Evolutionary conservation across 1,284 basidiomycete species (phyloP), one percentile per base, ranked within the genome.

Genomic region (Moesziomyces globuligerus): DNA sequence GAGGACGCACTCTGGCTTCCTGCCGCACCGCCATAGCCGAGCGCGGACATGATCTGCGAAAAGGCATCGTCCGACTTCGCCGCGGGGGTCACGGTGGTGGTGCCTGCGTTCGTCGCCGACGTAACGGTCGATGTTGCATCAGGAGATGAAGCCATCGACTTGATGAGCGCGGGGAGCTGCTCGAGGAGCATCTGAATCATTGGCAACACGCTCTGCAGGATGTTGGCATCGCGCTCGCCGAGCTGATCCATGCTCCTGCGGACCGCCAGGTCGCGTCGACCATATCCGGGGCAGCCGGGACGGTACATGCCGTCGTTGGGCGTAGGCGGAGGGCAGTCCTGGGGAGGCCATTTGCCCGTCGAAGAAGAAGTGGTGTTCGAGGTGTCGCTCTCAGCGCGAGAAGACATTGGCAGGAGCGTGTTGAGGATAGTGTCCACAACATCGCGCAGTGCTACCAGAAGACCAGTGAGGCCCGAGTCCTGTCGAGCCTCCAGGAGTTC

Each of bases 271-370:
- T 72, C 68, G 37, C 74, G 68, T 11, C 66, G 59, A 28, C 73
- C 74, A 58, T 76, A 76, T 9, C 74, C 74, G 18, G 72, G 73
- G 59, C 74, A 76, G 15, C 65, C 65, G 18, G 74, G 70, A 7
- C 72, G 54, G 64, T 75, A 76, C 69, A 67, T 66, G 26, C 74
- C 74, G 41, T 74, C 70, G 46, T 76, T 76, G 38, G 59, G 70
- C 4, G 67, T 70, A 15, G 52, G 53, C 2, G 74, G 64, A 39
- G 73, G 74, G 64, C 74, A 76, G 44, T 64, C 48, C 46, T 57
- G 54, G 41, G 60, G 54, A 24, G 61, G 61, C 50, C 60, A 69
- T 17, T 45, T 36, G 17, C 21, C 49, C 9, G 57, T 53, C 7
- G 53, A 48, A 10, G 65, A 49, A 10, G 62, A 24, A 9, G 43